These are phyloP conservation scores for Phytophthora multivora DNA, from an alignment of 352 stramenopile genomes.

Conservation along the genomic window DNA sequence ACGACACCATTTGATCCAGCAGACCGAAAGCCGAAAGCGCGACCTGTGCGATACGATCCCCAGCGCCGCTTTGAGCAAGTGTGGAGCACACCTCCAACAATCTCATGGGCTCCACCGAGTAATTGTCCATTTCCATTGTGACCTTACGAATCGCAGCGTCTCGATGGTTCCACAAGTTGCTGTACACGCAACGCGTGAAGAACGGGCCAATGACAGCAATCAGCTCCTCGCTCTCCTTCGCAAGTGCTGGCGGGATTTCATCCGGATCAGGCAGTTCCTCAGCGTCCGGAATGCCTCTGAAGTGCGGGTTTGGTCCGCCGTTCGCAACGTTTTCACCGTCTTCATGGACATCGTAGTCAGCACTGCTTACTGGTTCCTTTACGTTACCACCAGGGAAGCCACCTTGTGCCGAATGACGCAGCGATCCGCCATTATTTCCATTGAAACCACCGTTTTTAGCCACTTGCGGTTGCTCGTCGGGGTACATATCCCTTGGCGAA, in stretches of 20 bases:
- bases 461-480: conserved; percentile 38
- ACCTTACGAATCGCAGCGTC: conserved; percentile 87
- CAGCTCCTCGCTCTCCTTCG: conserved; percentile 80
- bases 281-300: conserved; percentile 69
- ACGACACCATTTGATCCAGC: conserved; percentile 62
- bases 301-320: conserved; percentile 48
- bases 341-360: conserved; percentile 23
- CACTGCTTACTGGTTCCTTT: conserved; percentile 22
- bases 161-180: conserved; percentile 87
- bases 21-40: conserved; percentile 74
- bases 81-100: conserved; percentile 69
- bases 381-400: conserved; percentile 14
- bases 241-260: conserved; percentile 61
- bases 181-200: conserved; percentile 85
- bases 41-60: conserved; percentile 79
- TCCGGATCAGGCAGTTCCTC: conserved; percentile 77
- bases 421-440: conserved; percentile 2
- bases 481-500: conserved; percentile 69
- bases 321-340: conserved; percentile 15
- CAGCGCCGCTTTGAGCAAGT: conserved; percentile 72
- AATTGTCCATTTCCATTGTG: conserved; percentile 70
- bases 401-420: conserved; percentile 23
- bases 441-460: conserved; percentile 24
- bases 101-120: conserved; percentile 47
- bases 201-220: conserved; percentile 78